Base-by-base conservation (phyloP, 768 basidiomycete genomes). In the Tubosaeta sp. region DNA sequence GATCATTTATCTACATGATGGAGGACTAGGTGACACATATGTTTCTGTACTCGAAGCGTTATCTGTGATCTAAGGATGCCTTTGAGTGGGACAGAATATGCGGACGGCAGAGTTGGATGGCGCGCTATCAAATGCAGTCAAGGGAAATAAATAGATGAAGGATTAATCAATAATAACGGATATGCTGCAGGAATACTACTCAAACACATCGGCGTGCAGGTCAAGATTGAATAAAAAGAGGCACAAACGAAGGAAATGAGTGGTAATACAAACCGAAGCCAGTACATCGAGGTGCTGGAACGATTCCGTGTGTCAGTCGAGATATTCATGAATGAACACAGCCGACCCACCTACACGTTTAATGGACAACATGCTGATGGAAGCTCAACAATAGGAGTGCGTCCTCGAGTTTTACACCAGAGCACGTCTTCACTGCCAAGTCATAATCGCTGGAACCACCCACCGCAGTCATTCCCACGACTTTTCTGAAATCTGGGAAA, bases 301-400 rank as follows among this genome's bases (percentile, higher is more conserved):
- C 12, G 19, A 39, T 37, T 39, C 29, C 19, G 22, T 26, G 38
- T 42, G 50, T 68, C 37, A 67, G 32, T 26, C 11, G 37, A 25
- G 29, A 22, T 16, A 8, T 35, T 22, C 6, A 19, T 10, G 2
- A 4, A 27, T 43, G 29, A 56, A 45, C 29, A 38, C 35, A 12
- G 22, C 32, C 43, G 16, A 58, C 60, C 12, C 54, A 67, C 66
- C 61, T 63, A 60, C 54, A 59, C 26, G 55, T 43, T 74, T 72
- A 83, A 54, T 79, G 82, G 58, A 80, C 78, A 57, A 76, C 74
- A 59, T 84, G 81, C 43, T 84, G 81, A 62, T 86, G 83, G 73
- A 91, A 91, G 65, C 81, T 82, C 56, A 91, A 75, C 47, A 91
- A 73, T 37, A 91, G 69, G 31, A 87, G 69, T 5, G 88, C 88